phyloP scores from a whole-genome alignment of 768 basidiomycete genomes.

The Lactarius indigo region DNA sequence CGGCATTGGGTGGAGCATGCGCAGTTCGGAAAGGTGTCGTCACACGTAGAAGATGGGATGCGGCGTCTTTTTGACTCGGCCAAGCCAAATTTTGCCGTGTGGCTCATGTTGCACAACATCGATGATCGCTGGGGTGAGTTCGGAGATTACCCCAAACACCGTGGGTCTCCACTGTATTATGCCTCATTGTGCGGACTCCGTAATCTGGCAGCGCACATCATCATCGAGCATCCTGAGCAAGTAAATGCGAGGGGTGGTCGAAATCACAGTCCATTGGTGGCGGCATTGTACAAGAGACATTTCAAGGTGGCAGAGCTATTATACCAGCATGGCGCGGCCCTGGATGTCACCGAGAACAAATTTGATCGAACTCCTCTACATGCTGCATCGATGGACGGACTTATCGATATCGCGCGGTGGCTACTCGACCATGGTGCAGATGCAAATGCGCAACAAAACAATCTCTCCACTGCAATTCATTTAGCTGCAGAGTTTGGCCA shows the following conservation, averaged over 20 bases:
- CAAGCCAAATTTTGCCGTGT: neutral
- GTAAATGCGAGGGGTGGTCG: neutral
- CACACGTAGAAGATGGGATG: neutral
- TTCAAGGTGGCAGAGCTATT: neutral
- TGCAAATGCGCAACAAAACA: neutral
- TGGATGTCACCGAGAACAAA: neutral
- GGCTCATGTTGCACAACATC: neutral
- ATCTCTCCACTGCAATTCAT: neutral
- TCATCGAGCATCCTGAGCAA: neutral
- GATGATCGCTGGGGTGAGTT: neutral
- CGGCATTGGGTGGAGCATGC: neutral
- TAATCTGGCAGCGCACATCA: neutral
- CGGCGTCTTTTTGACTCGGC: neutral
- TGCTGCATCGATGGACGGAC: neutral
- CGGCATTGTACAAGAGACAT: neutral
- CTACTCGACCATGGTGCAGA: neutral
- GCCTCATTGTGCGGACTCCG: neutral
- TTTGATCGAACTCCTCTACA: neutral
- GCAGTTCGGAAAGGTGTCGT: neutral
- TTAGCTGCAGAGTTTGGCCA: neutral
- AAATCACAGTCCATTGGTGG: neutral
- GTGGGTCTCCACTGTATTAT: neutral
- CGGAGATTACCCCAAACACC: rapidly evolving
- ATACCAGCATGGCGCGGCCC: neutral
- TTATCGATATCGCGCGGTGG: neutral